Percentiles rank a stretch among this genome's conserved stretches.
Evolutionary conservation across 2,329 filamentous ascomycete species (phyloP).

Genomic region (Blumeria graminis): DNA sequence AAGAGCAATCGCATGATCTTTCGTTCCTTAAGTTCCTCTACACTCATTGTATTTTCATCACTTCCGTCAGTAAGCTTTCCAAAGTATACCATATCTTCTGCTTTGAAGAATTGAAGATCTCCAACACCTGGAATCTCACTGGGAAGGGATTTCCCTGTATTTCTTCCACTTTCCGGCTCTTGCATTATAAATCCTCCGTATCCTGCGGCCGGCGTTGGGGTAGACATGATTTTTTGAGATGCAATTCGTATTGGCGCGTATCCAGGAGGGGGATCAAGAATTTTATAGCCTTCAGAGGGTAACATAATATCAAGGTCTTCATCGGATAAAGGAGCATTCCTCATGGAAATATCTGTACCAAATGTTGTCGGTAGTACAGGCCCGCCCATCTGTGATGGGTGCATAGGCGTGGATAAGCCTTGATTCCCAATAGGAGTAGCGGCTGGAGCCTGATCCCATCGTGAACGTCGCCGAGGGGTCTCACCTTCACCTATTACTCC

Average conservation of each 20-base stretch:
- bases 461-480: constrained; percentile 48
- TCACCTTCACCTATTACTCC: constrained; percentile 27
- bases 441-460: constrained; percentile 79
- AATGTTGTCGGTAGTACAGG: constrained; percentile 36
- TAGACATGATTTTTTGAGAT: constrained; percentile 49
- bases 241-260: constrained; percentile 67
- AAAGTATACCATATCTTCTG: constrained; percentile 97
- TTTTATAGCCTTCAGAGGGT: constrained; percentile 77
- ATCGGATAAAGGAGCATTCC: constrained; percentile 67
- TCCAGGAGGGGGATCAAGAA: constrained; percentile 71
- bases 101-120: constrained; percentile 93
- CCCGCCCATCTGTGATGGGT: constrained; percentile 35
- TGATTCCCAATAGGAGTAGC: constrained; percentile 51
- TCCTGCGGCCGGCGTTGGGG: constrained; percentile 41
- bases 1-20: constrained; percentile 95
- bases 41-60: constrained; percentile 73
- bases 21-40: constrained; percentile 89
- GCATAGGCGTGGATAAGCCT: constrained; percentile 57
- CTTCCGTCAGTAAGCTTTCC: constrained; percentile 87
- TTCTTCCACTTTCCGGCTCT: constrained; percentile 62
- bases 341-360: constrained; percentile 55
- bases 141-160: constrained; percentile 72
- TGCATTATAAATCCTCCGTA: constrained; percentile 79
- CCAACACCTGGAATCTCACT: constrained; percentile 92
- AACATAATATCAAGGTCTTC: constrained; percentile 86